Evolutionary conservation across 352 stramenopile genomes (phyloP).

Genomic region (Phytophthora multivora): DNA sequence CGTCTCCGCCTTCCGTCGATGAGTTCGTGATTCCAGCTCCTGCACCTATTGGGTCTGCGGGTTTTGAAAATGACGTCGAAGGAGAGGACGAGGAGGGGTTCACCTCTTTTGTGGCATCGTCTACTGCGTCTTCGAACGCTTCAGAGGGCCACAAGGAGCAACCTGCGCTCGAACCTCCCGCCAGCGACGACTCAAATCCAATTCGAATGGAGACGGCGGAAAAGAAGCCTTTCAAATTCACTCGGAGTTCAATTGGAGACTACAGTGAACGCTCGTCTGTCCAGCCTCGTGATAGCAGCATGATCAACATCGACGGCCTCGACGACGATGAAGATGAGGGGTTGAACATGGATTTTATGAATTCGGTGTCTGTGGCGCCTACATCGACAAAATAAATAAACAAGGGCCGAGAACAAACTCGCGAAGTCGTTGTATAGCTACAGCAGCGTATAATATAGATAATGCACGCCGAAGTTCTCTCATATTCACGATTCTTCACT

Average conservation of each 20-base stretch:
- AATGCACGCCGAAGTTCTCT: conserved; percentile 8
- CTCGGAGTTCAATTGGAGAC: conserved; percentile 24
- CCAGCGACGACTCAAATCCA: conserved; percentile 16
- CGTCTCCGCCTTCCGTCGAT: conserved; percentile 37
- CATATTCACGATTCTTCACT: background rate
- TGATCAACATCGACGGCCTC: conserved; percentile 37
- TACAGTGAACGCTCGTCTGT: conserved; percentile 34
- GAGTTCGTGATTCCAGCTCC: conserved; percentile 32
- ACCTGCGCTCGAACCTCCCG: conserved; percentile 23
- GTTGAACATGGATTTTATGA: conserved; percentile 87
- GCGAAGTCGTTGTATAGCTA: conserved; percentile 5
- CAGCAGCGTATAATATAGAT: conserved; percentile 30
- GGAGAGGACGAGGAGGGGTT: conserved; percentile 35
- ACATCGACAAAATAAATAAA: conserved; percentile 24
- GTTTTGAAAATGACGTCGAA: conserved; percentile 30
- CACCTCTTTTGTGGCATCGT: conserved; percentile 34
- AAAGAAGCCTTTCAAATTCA: conserved; percentile 53
- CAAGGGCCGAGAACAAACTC: background rate
- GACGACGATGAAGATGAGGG: conserved; percentile 56
- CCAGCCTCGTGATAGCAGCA: conserved; percentile 36
- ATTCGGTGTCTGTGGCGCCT: conserved; percentile 37
- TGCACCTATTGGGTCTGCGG: conserved; percentile 2
- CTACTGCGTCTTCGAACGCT: conserved; percentile 7
- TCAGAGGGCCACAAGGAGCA: conserved; percentile 23
- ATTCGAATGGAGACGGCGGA: conserved; percentile 12